phyloP scores from a whole-genome alignment of 306 rosid species.

The Sechiopsis laciniata region DNA sequence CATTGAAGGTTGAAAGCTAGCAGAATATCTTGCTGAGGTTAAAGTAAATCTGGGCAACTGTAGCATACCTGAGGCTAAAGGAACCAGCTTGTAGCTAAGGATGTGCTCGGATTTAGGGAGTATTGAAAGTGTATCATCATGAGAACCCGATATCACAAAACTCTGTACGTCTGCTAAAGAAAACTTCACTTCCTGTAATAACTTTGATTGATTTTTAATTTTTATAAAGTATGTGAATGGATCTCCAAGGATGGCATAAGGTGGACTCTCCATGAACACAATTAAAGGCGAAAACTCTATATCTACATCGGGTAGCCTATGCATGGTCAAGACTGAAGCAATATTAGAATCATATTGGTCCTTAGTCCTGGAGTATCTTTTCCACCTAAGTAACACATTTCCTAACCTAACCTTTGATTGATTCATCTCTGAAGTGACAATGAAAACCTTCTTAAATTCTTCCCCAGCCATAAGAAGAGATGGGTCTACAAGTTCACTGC shows the following conservation, averaged over 20 bases:
- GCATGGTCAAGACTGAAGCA: conserved; percentile 51
- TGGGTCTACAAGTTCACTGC: conserved; percentile 37
- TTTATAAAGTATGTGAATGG: conserved; percentile 70
- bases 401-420: conserved; percentile 54
- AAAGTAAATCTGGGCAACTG: conserved; percentile 70
- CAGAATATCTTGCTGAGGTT: conserved; percentile 70
- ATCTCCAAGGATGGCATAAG: conserved; percentile 70
- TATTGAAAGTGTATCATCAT: conserved; percentile 60
- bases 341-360: conserved; percentile 36
- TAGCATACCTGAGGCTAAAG: conserved; percentile 71
- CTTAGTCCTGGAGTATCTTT: conserved; percentile 50
- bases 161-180: conserved; percentile 70
- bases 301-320: conserved; percentile 56
- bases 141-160: conserved; percentile 80
- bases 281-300: conserved; percentile 65
- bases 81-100: conserved; percentile 79
- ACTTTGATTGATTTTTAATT: conserved; percentile 60
- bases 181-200: conserved; percentile 78
- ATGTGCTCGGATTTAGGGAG: conserved; percentile 78
- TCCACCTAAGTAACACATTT: conserved; percentile 70
- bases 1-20: conserved; percentile 55
- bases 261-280: conserved; percentile 80
- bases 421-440: conserved; percentile 42
- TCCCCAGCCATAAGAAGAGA: conserved; percentile 65
- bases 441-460: conserved; percentile 83